Evolutionary conservation across 805 yeast species (phyloP).

Genomic region (Kazachstania kunashirensis): DNA sequence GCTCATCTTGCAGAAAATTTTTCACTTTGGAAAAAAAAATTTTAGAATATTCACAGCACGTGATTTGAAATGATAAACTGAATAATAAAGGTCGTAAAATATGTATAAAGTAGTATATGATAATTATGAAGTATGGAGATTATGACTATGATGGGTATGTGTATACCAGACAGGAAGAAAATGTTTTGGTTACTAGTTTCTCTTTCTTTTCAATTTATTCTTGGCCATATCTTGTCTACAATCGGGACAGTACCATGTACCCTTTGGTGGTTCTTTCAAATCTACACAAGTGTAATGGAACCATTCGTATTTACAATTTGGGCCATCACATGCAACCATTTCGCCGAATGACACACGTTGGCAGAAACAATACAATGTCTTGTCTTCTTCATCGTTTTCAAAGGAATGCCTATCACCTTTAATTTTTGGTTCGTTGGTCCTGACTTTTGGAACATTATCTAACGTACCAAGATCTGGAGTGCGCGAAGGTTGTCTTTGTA

Average conservation of each 20-base stretch:
- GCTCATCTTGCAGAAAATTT: conserved; percentile 6
- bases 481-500: background rate
- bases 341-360: conserved; percentile 90
- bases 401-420: conserved; percentile 27
- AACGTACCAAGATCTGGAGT: background rate
- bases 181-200: too few species aligned
- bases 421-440: background rate
- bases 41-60: background rate
- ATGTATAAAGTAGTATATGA: too few species aligned
- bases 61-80: background rate
- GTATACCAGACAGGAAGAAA: too few species aligned
- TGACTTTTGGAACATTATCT: background rate
- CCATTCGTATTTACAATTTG: conserved; percentile 85
- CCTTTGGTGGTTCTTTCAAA: conserved; percentile 76
- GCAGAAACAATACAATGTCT: conserved; percentile 77
- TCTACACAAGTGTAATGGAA: conserved; percentile 96
- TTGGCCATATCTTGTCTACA: conserved; percentile 41
- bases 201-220: conserved; percentile 21
- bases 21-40: conserved; percentile 1
- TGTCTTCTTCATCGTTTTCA: conserved; percentile 47
- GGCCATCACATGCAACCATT: conserved; percentile 94
- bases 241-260: conserved; percentile 90
- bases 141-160: too few species aligned
- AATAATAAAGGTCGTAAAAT: too few species aligned
- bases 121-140: too few species aligned